These are phyloP conservation scores for Collybia nuda DNA, from an alignment of 768 basidiomycete species.

Conservation along the genomic window DNA sequence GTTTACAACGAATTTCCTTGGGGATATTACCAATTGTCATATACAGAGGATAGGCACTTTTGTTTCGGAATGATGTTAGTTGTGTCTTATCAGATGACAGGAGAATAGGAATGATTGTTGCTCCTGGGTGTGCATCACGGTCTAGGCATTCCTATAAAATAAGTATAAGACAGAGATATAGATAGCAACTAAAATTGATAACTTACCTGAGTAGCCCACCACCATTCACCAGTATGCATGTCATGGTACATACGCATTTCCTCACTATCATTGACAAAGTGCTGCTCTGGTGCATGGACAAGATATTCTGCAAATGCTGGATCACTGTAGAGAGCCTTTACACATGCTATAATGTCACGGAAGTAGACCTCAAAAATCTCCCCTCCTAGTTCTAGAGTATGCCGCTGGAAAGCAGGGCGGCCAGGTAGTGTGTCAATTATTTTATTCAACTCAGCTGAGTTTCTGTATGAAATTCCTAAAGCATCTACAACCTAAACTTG, in stretches of 20 bases:
- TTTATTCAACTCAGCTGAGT: slow-evolving; percentile 22
- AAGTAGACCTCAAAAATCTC: slow-evolving; percentile 29
- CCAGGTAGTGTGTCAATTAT: slow-evolving; percentile 26
- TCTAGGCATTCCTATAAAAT: too few species aligned
- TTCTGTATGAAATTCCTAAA: slow-evolving; percentile 22
- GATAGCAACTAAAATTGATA: neutral
- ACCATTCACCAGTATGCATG: slow-evolving; percentile 51
- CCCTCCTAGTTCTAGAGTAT: slow-evolving; percentile 24
- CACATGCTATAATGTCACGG: slow-evolving; percentile 35
- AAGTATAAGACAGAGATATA: too few species aligned
- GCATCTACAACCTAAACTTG: too few species aligned
- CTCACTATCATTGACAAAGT: slow-evolving; percentile 28
- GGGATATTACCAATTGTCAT: slow-evolving; percentile 46
- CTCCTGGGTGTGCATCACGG: slow-evolving; percentile 10
- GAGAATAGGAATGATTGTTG: slow-evolving; percentile 25
- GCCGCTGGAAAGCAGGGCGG: slow-evolving; percentile 21
- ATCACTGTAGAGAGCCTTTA: slow-evolving; percentile 30
- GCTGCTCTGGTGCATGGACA: slow-evolving; percentile 31
- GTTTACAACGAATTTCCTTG: slow-evolving; percentile 36
- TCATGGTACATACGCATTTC: slow-evolving; percentile 33
- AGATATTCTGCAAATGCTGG: slow-evolving; percentile 29
- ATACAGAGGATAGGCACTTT: slow-evolving; percentile 46
- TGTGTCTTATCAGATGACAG: slow-evolving; percentile 31
- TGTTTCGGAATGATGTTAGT: slow-evolving; percentile 37
- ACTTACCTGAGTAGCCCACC: slow-evolving; percentile 48